Evolutionary conservation across 352 stramenopile species (phyloP), one percentile per base, ranked within the genome.

Genomic region (Ophiocytium majus): DNA sequence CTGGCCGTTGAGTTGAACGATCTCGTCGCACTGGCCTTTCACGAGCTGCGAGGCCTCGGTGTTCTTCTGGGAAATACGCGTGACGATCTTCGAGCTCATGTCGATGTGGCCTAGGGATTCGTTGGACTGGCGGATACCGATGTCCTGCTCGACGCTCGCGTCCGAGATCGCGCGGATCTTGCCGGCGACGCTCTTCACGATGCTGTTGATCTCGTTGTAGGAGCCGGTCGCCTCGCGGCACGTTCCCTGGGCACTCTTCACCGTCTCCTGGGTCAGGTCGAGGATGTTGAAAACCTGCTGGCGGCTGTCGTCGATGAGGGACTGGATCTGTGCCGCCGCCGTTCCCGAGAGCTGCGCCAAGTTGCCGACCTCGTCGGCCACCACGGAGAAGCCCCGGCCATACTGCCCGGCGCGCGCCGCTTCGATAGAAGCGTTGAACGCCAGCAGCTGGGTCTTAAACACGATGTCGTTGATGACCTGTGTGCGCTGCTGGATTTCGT

Each of bases 341-440:
- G 23, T 79, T n/a, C 64, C 28, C 19, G 75, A 79, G 43, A 63
- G 75, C 28, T 63, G 28, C 28, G 75, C 75, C 19, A 80, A n/a
- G 43, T 63, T 79, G 23, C 75, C 28, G 19, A 85, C 81, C 80
- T 85, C 81, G 19, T 80, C 49, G 28, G 81, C 81, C 1, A 85
- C 81, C 1, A 85, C 81, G 9, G 81, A 33, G 36, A 85, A 85
- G 1, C 81, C 81, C 57, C 79, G 36, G n/a, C 81, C 81, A 31
- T 82, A n/a, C 5, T 85, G 34, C 31, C 81, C 81, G 74, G 81
- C 81, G 31, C 81, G 23, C 9, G 81, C 81, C 33, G 81, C 81
- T 85, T 85, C 81, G 17, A 85, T 82, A 76, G 81, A 33, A 75
- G 81, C 81, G 19, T 85, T 85, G n/a, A 85, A 76, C 32, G 81